Percentiles rank a stretch among this genome's conserved stretches.
phyloP scores from a whole-genome alignment of 371 early-diverging fungal species.

The Dentiscutata heterogama region DNA sequence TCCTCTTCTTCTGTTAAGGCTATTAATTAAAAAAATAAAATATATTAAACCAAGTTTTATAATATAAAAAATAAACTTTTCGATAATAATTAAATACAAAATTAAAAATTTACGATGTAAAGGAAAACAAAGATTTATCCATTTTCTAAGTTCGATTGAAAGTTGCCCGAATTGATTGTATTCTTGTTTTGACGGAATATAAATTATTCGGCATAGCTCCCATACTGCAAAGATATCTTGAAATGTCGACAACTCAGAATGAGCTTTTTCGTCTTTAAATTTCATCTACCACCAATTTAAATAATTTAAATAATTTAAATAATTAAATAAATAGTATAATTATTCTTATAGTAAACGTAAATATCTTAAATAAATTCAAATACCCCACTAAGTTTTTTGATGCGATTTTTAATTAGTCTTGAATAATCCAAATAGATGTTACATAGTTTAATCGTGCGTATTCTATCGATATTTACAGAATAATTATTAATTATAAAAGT shows the following conservation, averaged over 20 bases:
- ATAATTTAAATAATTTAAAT: too few relatives aligned
- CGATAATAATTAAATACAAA: not conserved
- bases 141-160: not conserved
- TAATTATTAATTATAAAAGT: too few relatives aligned
- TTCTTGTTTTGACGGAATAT: not conserved
- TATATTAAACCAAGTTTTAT: not conserved
- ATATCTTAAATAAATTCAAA: not conserved
- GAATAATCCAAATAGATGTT: constrained; percentile 7
- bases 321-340: too few relatives aligned
- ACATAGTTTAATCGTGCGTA: not conserved
- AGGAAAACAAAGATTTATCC: constrained; percentile 37
- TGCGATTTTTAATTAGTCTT: not conserved
- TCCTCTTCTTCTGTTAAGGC: constrained; percentile 26
- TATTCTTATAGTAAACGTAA: too few relatives aligned
- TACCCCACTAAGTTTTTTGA: constrained; percentile 6
- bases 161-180: not conserved
- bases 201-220: constrained; percentile 43
- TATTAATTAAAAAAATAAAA: constrained; percentile 7
- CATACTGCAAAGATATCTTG: constrained; percentile 26
- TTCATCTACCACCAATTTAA: too few relatives aligned
- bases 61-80: not conserved
- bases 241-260: not conserved
- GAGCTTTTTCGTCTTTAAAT: not conserved
- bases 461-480: not conserved
- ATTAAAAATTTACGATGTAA: not conserved